Percentiles rank a stretch among this genome's conserved stretches.
Conservation (phyloP, 2,329 filamentous ascomycete genomes). For the Sarocladiaceae sp. region DNA sequence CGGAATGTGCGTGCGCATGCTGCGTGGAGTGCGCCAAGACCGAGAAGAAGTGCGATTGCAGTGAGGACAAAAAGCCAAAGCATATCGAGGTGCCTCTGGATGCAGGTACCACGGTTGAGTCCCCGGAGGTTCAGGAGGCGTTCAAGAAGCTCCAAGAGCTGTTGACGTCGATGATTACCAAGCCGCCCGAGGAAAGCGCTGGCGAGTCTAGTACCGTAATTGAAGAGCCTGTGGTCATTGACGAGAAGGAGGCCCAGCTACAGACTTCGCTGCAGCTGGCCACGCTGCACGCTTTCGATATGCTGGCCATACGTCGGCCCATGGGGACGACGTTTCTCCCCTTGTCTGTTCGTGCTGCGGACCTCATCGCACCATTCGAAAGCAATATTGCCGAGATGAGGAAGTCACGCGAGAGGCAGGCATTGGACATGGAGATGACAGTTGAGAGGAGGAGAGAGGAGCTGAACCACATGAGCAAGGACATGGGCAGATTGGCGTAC, state of each 20-base stretch:
- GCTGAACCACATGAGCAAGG: constrained; percentile 15
- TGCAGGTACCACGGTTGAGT: no score
- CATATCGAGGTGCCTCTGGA: no score
- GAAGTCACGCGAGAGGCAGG: constrained; percentile 12
- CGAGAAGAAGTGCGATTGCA: no score
- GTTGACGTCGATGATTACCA: neutral
- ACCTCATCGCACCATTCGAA: constrained; percentile 15
- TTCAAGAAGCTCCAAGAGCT: neutral
- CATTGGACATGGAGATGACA: constrained; percentile 12
- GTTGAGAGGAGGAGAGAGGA: constrained; percentile 15
- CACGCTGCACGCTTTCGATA: constrained; percentile 20
- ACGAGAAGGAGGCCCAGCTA: neutral
- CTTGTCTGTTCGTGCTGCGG: constrained; percentile 11
- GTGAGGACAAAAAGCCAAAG: no score
- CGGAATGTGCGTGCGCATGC: no score
- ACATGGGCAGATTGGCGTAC: constrained; percentile 13
- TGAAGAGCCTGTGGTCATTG: neutral
- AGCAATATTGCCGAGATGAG: constrained; percentile 9
- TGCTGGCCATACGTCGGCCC: constrained; percentile 17
- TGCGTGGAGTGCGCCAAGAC: no score
- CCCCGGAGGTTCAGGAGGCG: neutral
- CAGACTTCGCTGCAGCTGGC: constrained; percentile 18
- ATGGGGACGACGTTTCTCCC: constrained; percentile 18
- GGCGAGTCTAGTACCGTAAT: neutral
- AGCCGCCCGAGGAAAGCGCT: neutral